phyloP scores from a whole-genome alignment of 2,329 filamentous ascomycete species.

The Xylaria polymorpha region DNA sequence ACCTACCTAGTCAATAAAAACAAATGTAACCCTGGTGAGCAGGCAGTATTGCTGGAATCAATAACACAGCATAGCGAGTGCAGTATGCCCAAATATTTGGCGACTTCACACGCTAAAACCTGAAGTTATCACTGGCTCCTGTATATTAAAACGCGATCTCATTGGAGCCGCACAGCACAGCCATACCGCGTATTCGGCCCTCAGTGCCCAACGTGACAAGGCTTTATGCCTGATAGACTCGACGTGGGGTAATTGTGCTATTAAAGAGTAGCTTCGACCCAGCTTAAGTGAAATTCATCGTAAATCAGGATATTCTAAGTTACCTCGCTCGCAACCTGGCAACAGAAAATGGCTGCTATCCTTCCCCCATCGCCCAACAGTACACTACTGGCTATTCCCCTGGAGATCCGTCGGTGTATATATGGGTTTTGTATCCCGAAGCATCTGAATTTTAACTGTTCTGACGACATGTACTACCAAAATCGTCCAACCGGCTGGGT shows the following conservation, averaged over 20 bases:
- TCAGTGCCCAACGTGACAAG: slow-evolving; percentile 25
- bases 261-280: slow-evolving; percentile 13
- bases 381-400: slow-evolving; percentile 13
- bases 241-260: slow-evolving; percentile 11
- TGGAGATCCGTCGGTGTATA: slow-evolving; percentile 27
- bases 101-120: not conserved
- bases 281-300: not conserved
- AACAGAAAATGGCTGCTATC: slow-evolving; percentile 12
- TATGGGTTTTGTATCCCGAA: slow-evolving; percentile 31
- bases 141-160: slow-evolving; percentile 26
- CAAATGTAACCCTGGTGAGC: not conserved
- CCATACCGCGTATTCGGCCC: not conserved
- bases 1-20: not conserved
- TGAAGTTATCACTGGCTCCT: slow-evolving; percentile 16
- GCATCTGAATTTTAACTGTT: slow-evolving; percentile 20
- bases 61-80: not conserved
- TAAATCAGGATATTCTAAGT: not conserved
- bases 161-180: slow-evolving; percentile 18
- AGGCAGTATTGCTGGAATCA: not conserved
- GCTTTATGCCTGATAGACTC: slow-evolving; percentile 21
- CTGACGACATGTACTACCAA: slow-evolving; percentile 28
- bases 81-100: not conserved
- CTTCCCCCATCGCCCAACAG: not conserved
- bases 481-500: slow-evolving; percentile 24
- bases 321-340: not conserved